These are phyloP conservation scores for Hyaloscypha finlandica DNA, from an alignment of 495 filamentous ascomycete species.

Conservation along the genomic window DNA sequence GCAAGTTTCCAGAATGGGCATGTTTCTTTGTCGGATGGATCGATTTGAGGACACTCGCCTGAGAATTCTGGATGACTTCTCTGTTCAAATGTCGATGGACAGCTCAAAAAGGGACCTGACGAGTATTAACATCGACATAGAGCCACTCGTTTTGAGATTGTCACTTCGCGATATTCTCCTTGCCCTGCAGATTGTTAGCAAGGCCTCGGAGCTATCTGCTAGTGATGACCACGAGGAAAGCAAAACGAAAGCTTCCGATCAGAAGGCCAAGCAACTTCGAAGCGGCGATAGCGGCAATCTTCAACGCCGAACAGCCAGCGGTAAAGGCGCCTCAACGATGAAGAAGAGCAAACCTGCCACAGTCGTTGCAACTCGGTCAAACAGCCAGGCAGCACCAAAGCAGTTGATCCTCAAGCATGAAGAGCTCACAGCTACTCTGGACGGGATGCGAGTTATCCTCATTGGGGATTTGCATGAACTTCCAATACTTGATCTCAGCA, in stretches of 20 bases:
- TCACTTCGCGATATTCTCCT: slow-evolving; percentile 94
- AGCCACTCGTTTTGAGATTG: slow-evolving; percentile 89
- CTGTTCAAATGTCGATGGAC: slow-evolving; percentile 85
- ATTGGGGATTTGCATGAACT: slow-evolving; percentile 96
- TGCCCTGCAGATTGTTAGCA: slow-evolving; percentile 88
- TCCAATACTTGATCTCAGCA: slow-evolving; percentile 89
- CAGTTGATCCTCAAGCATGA: slow-evolving; percentile 55
- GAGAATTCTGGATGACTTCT: slow-evolving; percentile 94
- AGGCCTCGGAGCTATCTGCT: slow-evolving; percentile 83
- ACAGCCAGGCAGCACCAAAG: slow-evolving; percentile 32
- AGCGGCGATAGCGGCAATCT: slow-evolving; percentile 42
- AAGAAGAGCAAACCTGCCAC: slow-evolving; percentile 35
- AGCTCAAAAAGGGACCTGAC: slow-evolving; percentile 70
- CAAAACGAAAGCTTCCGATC: slow-evolving; percentile 37
- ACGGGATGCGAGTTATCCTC: slow-evolving; percentile 88
- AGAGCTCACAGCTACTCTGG: slow-evolving; percentile 78
- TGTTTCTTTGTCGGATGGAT: slow-evolving; percentile 99
- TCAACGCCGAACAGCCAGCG: slow-evolving; percentile 66
- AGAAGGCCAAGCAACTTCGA: slow-evolving; percentile 69
- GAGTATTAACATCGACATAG: slow-evolving; percentile 82
- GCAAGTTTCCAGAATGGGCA: slow-evolving; percentile 89
- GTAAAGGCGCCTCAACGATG: slow-evolving; percentile 62
- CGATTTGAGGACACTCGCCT: slow-evolving; percentile 76
- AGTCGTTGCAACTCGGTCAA: slow-evolving; percentile 10
- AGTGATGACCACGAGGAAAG: slow-evolving; percentile 48